phyloP scores from a whole-genome alignment of 257 asterid species.

The Solanum appendiculatum region DNA sequence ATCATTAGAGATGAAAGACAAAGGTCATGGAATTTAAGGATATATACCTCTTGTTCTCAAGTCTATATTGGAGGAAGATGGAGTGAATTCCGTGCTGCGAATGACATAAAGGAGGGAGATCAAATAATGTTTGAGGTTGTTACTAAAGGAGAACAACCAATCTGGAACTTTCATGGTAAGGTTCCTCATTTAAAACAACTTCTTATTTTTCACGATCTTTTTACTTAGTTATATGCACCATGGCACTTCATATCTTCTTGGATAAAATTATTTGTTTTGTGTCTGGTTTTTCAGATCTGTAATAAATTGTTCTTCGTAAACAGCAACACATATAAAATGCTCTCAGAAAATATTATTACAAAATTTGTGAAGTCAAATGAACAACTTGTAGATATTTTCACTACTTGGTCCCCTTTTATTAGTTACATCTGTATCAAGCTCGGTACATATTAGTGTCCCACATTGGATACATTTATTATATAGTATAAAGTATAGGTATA shows the following conservation, averaged over 20 bases:
- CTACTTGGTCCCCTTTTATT: neutral
- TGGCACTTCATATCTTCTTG: neutral
- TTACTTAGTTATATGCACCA: neutral
- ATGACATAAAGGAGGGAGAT: neutral
- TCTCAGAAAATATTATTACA: neutral
- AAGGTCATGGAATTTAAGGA: slow-evolving; percentile 4
- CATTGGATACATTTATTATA: neutral
- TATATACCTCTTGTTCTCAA: neutral
- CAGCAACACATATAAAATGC: neutral
- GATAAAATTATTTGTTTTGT: neutral
- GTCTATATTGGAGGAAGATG: neutral
- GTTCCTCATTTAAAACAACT: neutral
- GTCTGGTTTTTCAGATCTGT: neutral
- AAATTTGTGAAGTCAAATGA: neutral
- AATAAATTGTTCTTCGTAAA: neutral
- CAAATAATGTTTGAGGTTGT: neutral
- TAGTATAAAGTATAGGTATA: neutral
- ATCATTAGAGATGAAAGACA: neutral
- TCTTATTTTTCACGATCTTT: neutral
- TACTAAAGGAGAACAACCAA: neutral
- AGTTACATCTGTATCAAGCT: neutral
- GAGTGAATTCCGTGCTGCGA: neutral
- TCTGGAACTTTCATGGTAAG: neutral
- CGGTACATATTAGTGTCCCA: neutral
- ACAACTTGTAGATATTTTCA: neutral